A percentile compares a stretch with the other conserved stretches of the same genome.
Evolutionary conservation across 371 early-diverging fungal genomes (phyloP).

Genomic region (Lichtheimia hyalospora): DNA sequence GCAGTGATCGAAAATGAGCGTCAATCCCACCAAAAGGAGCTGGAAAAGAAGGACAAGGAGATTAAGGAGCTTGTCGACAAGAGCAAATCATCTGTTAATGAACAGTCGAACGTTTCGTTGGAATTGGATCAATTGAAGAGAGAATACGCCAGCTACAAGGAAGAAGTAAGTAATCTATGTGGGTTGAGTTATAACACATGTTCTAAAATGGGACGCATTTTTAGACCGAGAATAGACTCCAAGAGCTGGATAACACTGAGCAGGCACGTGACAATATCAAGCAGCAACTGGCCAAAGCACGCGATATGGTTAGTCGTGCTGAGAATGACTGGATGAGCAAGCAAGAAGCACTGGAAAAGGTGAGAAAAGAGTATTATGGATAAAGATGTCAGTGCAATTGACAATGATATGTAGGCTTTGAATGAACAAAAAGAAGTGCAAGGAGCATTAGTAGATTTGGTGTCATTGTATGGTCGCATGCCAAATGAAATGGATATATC

Average conservation of each 20-base stretch:
- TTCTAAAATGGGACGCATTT: slow-evolving; percentile 11
- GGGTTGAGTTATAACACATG: not conserved
- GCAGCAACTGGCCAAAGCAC: slow-evolving; percentile 42
- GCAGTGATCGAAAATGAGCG: slow-evolving; percentile 15
- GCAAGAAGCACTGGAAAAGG: slow-evolving; percentile 29
- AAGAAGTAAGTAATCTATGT: not conserved
- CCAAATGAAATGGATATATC: slow-evolving; percentile 5
- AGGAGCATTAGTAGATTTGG: not conserved
- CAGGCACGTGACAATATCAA: slow-evolving; percentile 45
- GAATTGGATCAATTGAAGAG: not conserved
- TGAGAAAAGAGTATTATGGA: not conserved
- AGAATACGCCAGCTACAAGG: not conserved
- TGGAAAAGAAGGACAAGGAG: slow-evolving; percentile 6
- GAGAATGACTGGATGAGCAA: slow-evolving; percentile 53
- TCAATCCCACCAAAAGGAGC: slow-evolving; percentile 14
- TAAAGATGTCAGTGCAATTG: too few species aligned
- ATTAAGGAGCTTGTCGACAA: not conserved
- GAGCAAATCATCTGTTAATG: not conserved
- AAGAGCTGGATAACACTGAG: slow-evolving; percentile 33
- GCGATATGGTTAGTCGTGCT: slow-evolving; percentile 50
- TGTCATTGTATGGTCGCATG: not conserved
- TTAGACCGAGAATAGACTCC: slow-evolving; percentile 17
- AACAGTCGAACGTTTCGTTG: not conserved
- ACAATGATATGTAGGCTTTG: not conserved
- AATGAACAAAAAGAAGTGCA: not conserved